Percentiles rank a stretch among this genome's conserved stretches.
phyloP scores from a whole-genome alignment of 495 filamentous ascomycete genomes.

The Physcia stellaris region DNA sequence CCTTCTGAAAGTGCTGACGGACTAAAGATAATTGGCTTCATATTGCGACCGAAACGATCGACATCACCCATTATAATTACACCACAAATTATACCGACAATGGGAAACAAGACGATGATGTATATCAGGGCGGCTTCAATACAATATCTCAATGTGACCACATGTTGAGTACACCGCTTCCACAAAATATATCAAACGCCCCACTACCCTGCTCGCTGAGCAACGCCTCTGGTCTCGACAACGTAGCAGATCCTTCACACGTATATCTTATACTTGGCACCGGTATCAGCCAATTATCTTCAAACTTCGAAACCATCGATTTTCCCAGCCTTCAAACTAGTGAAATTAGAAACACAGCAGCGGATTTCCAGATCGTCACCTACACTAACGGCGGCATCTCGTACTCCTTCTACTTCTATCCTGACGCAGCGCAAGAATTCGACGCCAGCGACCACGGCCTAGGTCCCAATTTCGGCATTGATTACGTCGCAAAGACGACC shows the following conservation, averaged over 20 bases:
- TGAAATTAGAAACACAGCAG: background rate
- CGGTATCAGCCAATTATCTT: conserved; percentile 5
- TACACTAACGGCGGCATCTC: background rate
- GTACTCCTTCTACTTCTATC: conserved; percentile 2
- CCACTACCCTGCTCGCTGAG: conserved; percentile 6
- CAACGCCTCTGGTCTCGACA: background rate
- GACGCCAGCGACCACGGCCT: background rate
- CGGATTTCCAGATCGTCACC: conserved; percentile 5
- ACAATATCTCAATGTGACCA: background rate
- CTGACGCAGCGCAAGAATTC: conserved; percentile 1
- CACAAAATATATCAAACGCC: conserved; percentile 2
- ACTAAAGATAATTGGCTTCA: conserved; percentile 6
- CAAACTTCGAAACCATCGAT: conserved; percentile 3
- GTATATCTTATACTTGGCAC: conserved; percentile 6
- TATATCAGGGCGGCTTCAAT: background rate
- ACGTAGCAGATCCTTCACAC: background rate
- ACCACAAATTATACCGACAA: background rate
- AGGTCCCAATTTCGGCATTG: conserved; percentile 2
- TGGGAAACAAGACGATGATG: no score
- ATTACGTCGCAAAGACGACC: conserved; percentile 3
- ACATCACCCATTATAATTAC: background rate
- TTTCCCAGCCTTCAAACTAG: background rate
- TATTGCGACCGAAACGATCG: background rate
- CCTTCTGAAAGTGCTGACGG: background rate
- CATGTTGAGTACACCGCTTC: background rate